Conservation (phyloP, 169 alveolate species). For the Amoebophrya sp. region DNA sequence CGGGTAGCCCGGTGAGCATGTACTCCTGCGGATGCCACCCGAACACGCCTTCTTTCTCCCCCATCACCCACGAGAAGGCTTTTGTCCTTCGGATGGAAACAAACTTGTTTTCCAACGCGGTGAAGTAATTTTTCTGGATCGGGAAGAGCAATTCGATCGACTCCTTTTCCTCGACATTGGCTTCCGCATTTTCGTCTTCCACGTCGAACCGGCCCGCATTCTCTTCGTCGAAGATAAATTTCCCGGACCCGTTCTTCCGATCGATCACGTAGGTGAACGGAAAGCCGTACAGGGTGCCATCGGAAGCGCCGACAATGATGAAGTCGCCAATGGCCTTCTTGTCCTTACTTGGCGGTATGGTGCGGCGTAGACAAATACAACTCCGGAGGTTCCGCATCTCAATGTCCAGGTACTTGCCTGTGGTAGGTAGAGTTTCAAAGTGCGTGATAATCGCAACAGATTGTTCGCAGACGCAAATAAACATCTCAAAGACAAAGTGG, state of each 20-base stretch:
- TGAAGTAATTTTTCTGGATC: not conserved
- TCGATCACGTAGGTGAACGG: conserved; percentile 12
- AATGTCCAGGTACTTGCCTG: not conserved
- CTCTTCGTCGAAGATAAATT: not conserved
- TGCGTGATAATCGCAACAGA: no score
- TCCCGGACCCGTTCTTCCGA: not conserved
- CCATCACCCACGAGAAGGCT: conserved; percentile 17
- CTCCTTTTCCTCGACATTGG: not conserved
- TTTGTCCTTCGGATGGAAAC: not conserved
- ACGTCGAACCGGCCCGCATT: conserved; percentile 22
- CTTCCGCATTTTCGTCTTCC: no score
- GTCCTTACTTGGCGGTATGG: not conserved
- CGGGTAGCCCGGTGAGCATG: not conserved
- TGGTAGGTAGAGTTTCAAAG: not conserved
- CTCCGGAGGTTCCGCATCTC: not conserved
- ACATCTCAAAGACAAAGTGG: no score
- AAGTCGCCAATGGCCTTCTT: conserved; percentile 14
- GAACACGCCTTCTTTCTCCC: not conserved
- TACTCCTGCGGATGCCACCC: conserved; percentile 14
- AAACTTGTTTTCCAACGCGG: not conserved
- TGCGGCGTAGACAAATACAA: not conserved
- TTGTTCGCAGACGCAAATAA: no score
- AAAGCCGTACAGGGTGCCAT: conserved; percentile 11
- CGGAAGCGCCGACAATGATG: not conserved
- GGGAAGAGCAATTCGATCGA: not conserved